A percentile compares a stretch with the other conserved stretches of the same genome.
These are phyloP conservation scores for Rhizophora apiculata DNA, from an alignment of 345 rosid species.

Conservation along the genomic window DNA sequence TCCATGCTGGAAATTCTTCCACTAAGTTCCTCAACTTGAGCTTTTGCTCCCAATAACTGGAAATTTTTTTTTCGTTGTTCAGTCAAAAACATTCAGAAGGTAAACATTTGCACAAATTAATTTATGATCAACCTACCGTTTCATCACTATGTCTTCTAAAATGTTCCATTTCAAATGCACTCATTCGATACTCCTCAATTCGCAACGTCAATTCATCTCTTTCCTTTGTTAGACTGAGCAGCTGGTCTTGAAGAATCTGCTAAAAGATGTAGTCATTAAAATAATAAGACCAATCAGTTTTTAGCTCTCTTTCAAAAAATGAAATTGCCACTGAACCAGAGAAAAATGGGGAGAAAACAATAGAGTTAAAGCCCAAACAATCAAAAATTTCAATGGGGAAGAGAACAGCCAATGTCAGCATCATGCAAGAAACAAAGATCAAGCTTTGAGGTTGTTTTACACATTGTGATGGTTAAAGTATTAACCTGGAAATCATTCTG, in stretches of 20 bases:
- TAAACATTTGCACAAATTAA: background rate
- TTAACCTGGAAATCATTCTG: constrained; percentile 42
- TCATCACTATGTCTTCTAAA: constrained; percentile 19
- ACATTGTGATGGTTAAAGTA: no score
- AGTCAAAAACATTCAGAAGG: background rate
- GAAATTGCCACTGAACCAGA: background rate
- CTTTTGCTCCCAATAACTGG: constrained; percentile 43
- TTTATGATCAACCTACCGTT: constrained; percentile 20
- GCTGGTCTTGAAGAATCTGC: constrained; percentile 37
- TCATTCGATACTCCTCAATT: constrained; percentile 28
- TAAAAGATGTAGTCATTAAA: background rate
- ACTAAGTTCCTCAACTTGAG: constrained; percentile 38
- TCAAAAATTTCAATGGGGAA: no score
- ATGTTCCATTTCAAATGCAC: constrained; percentile 20
- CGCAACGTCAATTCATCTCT: constrained; percentile 32
- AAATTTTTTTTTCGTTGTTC: background rate
- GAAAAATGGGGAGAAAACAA: background rate
- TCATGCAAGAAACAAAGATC: no score
- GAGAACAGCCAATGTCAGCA: no score
- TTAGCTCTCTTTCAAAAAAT: background rate
- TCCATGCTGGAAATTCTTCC: constrained; percentile 40
- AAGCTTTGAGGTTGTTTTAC: no score
- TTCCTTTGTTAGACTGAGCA: constrained; percentile 28
- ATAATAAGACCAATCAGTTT: background rate
- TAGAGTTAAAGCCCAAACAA: no score